These are phyloP conservation scores for Cutaneotrichosporon daszewskae DNA, from an alignment of 1,284 basidiomycete genomes.

Conservation along the genomic window DNA sequence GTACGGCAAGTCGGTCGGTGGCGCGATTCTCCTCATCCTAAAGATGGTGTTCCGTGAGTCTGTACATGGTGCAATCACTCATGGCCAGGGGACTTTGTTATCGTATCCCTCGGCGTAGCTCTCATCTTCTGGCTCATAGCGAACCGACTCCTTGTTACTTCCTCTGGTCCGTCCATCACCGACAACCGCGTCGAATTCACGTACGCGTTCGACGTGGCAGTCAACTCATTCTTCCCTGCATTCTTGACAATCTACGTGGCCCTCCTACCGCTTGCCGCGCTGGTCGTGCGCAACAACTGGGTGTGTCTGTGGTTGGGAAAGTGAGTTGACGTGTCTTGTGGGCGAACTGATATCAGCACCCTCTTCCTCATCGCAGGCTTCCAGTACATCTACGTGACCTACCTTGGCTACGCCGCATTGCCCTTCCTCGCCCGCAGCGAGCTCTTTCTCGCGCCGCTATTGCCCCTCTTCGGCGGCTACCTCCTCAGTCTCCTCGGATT, in stretches of 20 bases:
- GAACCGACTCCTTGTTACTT: constrained; percentile 65
- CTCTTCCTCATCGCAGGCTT: constrained; percentile 77
- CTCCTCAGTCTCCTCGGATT: constrained; percentile 81
- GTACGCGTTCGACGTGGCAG: constrained; percentile 91
- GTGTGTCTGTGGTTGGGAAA: constrained; percentile 88
- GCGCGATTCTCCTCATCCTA: constrained; percentile 60
- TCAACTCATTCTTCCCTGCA: constrained; percentile 88
- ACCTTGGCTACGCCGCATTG: constrained; percentile 79
- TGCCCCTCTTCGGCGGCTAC: constrained; percentile 77
- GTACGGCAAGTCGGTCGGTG: constrained; percentile 60
- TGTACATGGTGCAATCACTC: not conserved
- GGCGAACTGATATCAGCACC: constrained; percentile 47
- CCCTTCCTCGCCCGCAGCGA: constrained; percentile 84
- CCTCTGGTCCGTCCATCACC: constrained; percentile 57
- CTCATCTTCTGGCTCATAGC: constrained; percentile 75
- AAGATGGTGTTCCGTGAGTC: constrained; percentile 69
- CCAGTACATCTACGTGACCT: constrained; percentile 85
- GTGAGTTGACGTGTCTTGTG: constrained; percentile 26
- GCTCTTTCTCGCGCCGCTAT: constrained; percentile 73
- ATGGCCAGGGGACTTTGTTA: constrained; percentile 61
- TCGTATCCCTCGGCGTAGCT: constrained; percentile 66
- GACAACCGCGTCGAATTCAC: constrained; percentile 80
- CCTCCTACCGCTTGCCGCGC: constrained; percentile 73
- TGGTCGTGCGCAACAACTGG: constrained; percentile 79
- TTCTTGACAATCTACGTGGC: constrained; percentile 81